Conservation (phyloP, 176 grass and related monocot species). For the Aegilops tauschii region DNA sequence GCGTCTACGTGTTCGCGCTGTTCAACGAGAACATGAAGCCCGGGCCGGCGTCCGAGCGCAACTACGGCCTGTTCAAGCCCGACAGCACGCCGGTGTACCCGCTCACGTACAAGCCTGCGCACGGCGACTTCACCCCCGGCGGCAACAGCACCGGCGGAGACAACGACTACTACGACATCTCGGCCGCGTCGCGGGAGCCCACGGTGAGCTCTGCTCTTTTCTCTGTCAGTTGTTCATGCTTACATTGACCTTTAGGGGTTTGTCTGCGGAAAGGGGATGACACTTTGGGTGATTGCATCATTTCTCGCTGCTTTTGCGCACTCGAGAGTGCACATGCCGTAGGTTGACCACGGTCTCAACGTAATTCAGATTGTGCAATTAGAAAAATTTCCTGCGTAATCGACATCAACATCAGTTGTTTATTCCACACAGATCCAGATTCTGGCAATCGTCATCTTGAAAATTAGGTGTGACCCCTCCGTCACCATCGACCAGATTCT, state of each 20-base stretch:
- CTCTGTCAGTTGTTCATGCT: neutral
- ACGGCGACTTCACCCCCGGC: neutral
- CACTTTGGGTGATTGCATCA: constrained; percentile 33
- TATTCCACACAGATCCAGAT: neutral
- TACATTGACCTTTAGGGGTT: neutral
- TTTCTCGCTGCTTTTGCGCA: neutral
- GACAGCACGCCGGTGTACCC: constrained; percentile 66
- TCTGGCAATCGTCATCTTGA: neutral
- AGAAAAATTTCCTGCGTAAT: neutral
- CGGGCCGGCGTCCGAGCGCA: constrained; percentile 60
- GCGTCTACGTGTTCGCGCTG: constrained; percentile 75
- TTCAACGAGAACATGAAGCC: constrained; percentile 80
- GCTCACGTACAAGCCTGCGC: constrained; percentile 40
- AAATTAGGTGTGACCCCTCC: constrained; percentile 17
- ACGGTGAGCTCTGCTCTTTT: constrained; percentile 19
- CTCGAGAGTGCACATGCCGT: constrained; percentile 9
- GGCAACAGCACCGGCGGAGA: constrained; percentile 1
- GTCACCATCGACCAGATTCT: constrained; percentile 22
- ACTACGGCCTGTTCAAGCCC: constrained; percentile 72
- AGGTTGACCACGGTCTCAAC: constrained; percentile 24
- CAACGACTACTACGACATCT: constrained; percentile 35
- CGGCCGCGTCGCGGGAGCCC: neutral
- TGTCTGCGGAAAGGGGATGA: neutral
- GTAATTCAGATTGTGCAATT: neutral
- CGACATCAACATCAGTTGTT: neutral